Evolutionary conservation across 106 monocot genomes (phyloP).

Genomic region (Dioscorea zingiberensis): DNA sequence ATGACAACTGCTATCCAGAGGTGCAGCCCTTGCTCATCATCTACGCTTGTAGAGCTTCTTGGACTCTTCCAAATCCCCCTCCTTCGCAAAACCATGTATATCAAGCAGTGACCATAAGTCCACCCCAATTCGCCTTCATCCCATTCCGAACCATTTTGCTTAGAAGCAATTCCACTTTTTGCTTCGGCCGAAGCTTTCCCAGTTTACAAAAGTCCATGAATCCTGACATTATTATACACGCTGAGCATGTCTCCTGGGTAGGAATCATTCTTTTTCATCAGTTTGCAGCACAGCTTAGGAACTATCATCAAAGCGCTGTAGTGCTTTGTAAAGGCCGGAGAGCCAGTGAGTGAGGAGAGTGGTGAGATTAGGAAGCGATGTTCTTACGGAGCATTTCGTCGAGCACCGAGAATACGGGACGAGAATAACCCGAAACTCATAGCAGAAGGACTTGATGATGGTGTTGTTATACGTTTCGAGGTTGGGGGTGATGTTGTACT

Average conservation of each 20-base stretch:
- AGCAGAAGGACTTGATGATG: slow-evolving; percentile 61
- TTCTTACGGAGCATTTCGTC: slow-evolving; percentile 64
- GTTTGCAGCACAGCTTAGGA: slow-evolving; percentile 36
- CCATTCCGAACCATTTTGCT: slow-evolving; percentile 44
- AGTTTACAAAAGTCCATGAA: slow-evolving; percentile 70
- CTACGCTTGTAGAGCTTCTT: slow-evolving; percentile 52
- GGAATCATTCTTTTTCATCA: slow-evolving; percentile 68
- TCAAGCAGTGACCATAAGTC: slow-evolving; percentile 56
- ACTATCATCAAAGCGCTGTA: slow-evolving; percentile 60
- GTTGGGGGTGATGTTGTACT: slow-evolving; percentile 40
- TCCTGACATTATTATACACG: slow-evolving; percentile 53
- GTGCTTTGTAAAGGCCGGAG: slow-evolving; percentile 61
- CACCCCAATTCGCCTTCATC: slow-evolving; percentile 64
- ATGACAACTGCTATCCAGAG: slow-evolving; percentile 53
- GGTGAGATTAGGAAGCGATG: slow-evolving; percentile 55
- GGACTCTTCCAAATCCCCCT: slow-evolving; percentile 63
- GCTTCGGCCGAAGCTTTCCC: slow-evolving; percentile 35
- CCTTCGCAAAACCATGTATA: slow-evolving; percentile 70
- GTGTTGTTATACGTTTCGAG: slow-evolving; percentile 62
- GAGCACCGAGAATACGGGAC: slow-evolving; percentile 61
- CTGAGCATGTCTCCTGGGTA: slow-evolving; percentile 13
- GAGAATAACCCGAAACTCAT: slow-evolving; percentile 51
- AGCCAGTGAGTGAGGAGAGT: slow-evolving; percentile 46
- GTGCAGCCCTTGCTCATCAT: slow-evolving; percentile 43
- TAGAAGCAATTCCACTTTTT: slow-evolving; percentile 43